phyloP scores from a whole-genome alignment of 345 rosid genomes.

The Adansonia digitata region DNA sequence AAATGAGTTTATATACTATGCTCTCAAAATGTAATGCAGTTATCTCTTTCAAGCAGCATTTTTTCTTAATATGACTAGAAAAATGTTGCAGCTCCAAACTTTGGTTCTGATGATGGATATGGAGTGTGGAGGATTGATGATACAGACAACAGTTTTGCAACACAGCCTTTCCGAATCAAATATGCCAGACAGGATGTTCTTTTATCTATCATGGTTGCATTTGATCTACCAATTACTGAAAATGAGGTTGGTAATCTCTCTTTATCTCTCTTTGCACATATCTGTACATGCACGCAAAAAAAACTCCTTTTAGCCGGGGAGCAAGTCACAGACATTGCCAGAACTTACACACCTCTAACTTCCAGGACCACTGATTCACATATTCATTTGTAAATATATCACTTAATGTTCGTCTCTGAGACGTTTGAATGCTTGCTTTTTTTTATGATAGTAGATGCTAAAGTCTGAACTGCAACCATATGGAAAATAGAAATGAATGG shows the following conservation, averaged over 20 bases:
- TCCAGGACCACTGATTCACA: not conserved
- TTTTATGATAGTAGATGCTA: not conserved
- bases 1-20: not conserved
- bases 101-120: slow-evolving; percentile 45
- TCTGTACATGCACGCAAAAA: not conserved
- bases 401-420: not conserved
- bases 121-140: slow-evolving; percentile 91
- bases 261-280: not conserved
- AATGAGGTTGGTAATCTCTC: slow-evolving; percentile 44
- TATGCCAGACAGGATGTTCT: slow-evolving; percentile 91
- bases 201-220: slow-evolving; percentile 71
- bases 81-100: slow-evolving; percentile 49
- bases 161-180: slow-evolving; percentile 84
- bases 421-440: not conserved
- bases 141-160: slow-evolving; percentile 71
- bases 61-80: not conserved
- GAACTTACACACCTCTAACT: not conserved
- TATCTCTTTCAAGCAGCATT: not conserved
- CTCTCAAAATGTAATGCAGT: not conserved
- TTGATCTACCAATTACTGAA: slow-evolving; percentile 49
- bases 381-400: not conserved
- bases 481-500: not conserved
- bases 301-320: not conserved
- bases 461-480: not conserved
- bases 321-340: not conserved